phyloP scores from a whole-genome alignment of 2,329 filamentous ascomycete genomes.

The Fusarium irregulare region DNA sequence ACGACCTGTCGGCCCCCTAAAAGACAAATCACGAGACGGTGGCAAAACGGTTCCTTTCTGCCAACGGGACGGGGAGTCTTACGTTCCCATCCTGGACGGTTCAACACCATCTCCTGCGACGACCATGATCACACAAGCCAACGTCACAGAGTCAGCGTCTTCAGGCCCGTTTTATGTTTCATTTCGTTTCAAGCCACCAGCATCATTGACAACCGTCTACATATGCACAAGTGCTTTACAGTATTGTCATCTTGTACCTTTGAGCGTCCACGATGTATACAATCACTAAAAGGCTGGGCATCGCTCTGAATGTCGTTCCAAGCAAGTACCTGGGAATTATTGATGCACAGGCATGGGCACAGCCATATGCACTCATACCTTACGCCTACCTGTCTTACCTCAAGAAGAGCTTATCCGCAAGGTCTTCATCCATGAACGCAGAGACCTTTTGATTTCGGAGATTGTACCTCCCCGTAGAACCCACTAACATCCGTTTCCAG shows the following conservation, averaged over 20 bases:
- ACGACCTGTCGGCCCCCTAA: not conserved
- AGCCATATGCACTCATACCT: not conserved
- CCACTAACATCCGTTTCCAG: conserved; percentile 15
- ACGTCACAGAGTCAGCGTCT: conserved; percentile 8
- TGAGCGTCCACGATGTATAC: not conserved
- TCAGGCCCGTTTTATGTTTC: conserved; percentile 30
- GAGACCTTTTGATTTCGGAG: conserved; percentile 25
- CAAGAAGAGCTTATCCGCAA: not conserved
- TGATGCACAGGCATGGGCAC: not conserved
- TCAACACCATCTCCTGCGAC: conserved; percentile 15
- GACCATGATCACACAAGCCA: conserved; percentile 21
- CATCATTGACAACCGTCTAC: conserved; percentile 20
- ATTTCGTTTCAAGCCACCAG: conserved; percentile 27
- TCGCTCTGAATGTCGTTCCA: not conserved
- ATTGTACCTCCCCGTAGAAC: conserved; percentile 23
- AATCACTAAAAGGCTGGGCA: not conserved
- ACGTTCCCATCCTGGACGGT: conserved; percentile 25
- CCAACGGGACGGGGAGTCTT: conserved; percentile 38
- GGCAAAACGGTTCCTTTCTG: conserved; percentile 35
- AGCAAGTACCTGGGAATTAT: not conserved
- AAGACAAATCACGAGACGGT: conserved; percentile 28
- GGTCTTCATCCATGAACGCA: not conserved
- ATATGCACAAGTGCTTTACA: conserved; percentile 4
- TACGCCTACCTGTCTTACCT: not conserved
- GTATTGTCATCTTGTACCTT: not conserved